Base-by-base conservation (phyloP, 495 filamentous ascomycete genomes). In the Penicillium samsonianum region DNA sequence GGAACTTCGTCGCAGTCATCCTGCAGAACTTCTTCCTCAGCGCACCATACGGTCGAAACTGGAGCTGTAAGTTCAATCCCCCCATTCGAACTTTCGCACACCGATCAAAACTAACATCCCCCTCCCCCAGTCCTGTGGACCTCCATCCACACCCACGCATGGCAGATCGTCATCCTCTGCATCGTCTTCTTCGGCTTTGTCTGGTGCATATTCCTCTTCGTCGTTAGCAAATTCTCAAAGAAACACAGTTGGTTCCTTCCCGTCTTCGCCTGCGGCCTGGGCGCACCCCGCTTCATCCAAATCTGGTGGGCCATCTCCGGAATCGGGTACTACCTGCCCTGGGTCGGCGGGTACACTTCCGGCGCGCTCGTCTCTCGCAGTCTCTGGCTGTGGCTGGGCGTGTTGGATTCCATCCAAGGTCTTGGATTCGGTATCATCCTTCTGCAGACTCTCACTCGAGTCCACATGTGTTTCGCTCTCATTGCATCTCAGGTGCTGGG, bases 361-460 rank as follows among this genome's bases (percentile, higher is more conserved):
- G 76, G 75, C 22, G 78, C 78, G 1, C 70, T 80, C 4, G 72
- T 71, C 12, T 77, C 75, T 25, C 76, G 78, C 16, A 74, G 73
- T 66, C 42, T 80, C 8, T 80, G 78, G 78, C 68, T 80, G 8
- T 80, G 78, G 78, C 72, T 80, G 2, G 78, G 78, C 46, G 75
- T 80, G 0, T 55, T 80, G 22, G 78, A 80, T 55, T 67, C 77
- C 2, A 62, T 80, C n/a, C 78, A 80, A 56, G 78, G 77, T 25
- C 70, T 80, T 6, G 78, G 78, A 7, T 80, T 80, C 37, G 78
- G 78, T 59, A 78, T 80, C 69, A 80, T 80, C 23, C 64, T 80
- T 0, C 60, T 80, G 5, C 77, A 80, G 41, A 80, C 78, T 1
- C 52, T 80, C 35, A 80, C 77, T 0, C 67, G 78, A 11, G 65